Evolutionary conservation across 208 protist genomes (phyloP).

Genomic region (Novymonas esmeraldas): DNA sequence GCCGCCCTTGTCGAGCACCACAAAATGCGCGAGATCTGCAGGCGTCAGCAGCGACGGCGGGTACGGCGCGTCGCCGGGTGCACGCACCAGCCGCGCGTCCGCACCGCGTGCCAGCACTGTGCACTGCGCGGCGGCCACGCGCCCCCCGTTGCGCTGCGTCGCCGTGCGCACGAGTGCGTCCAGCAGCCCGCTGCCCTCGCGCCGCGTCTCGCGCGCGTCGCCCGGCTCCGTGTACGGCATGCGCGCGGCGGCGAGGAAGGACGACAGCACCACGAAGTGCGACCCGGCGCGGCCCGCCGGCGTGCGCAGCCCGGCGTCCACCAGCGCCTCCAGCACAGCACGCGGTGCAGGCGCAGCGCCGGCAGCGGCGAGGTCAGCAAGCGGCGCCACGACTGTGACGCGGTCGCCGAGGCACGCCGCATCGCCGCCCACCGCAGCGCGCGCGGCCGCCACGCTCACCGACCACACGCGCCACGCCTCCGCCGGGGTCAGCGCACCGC

Average conservation of each 20-base stretch:
- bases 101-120: slow-evolving; percentile 11
- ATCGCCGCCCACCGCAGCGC: neutral
- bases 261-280: slow-evolving; percentile 24
- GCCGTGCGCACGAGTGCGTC: slow-evolving; percentile 28
- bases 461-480: slow-evolving; percentile 7
- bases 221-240: slow-evolving; percentile 20
- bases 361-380: neutral
- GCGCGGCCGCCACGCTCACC: slow-evolving; percentile 9
- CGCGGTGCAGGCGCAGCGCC: neutral
- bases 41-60: neutral
- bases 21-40: neutral
- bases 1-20: slow-evolving; percentile 27
- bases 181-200: slow-evolving; percentile 13
- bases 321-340: slow-evolving; percentile 13
- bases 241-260: slow-evolving; percentile 10
- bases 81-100: neutral
- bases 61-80: neutral
- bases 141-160: slow-evolving; percentile 33
- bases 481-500: neutral
- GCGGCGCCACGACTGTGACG: slow-evolving; percentile 11
- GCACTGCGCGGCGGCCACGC: slow-evolving; percentile 41
- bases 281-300: slow-evolving; percentile 7
- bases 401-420: slow-evolving; percentile 10
- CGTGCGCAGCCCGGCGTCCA: slow-evolving; percentile 23
- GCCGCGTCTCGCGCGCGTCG: slow-evolving; percentile 11